Evolutionary conservation across 192 early-diverging fungal genomes (phyloP).

Genomic region (Coemansia sp.): DNA sequence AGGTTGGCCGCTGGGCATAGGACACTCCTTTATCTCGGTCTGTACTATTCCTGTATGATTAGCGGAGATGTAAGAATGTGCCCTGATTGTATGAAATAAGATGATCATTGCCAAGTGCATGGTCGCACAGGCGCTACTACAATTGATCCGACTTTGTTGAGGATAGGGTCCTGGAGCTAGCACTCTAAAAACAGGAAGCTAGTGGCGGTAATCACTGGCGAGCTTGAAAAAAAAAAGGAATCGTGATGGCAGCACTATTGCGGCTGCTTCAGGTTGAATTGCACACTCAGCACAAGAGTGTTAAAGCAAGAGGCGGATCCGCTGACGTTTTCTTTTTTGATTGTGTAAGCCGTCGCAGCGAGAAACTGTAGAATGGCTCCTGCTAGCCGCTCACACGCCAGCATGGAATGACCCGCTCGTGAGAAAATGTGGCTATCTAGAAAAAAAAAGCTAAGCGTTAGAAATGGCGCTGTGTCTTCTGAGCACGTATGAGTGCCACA

Average conservation of each 20-base stretch:
- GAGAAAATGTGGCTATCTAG: background rate
- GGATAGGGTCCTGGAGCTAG: background rate
- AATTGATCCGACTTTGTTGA: background rate
- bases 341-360: background rate
- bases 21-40: background rate
- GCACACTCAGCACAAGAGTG: background rate
- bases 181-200: background rate
- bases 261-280: background rate
- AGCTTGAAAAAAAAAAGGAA: background rate
- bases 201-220: too few relatives aligned
- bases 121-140: background rate
- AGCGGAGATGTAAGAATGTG: background rate
- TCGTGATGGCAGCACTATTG: background rate
- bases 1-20: background rate
- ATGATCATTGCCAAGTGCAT: background rate
- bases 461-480: too few relatives aligned
- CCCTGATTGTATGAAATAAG: background rate
- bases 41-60: background rate
- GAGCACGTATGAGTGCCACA: too few relatives aligned
- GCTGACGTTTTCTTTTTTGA: background rate
- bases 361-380: background rate
- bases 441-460: background rate
- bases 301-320: background rate
- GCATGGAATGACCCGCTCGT: background rate
- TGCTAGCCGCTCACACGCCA: background rate